Conservation (phyloP, 2,329 filamentous ascomycete species). For the Aspergillus sp. region DNA sequence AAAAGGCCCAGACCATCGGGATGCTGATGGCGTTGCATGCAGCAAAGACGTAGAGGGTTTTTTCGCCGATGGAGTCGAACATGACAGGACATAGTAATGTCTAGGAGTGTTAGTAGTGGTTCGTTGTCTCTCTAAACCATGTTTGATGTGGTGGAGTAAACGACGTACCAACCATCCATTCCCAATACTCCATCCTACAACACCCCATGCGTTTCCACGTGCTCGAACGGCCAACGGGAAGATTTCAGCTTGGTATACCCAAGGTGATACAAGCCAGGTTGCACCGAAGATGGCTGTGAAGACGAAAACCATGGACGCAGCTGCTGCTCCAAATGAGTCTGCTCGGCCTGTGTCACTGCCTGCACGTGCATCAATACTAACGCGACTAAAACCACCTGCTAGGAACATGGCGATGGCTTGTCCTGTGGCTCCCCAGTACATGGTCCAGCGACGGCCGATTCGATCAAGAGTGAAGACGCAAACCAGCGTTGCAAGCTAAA, state of each 20-base stretch:
- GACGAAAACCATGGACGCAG: slow-evolving; percentile 62
- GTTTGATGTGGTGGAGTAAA: not conserved
- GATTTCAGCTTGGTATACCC: slow-evolving; percentile 64
- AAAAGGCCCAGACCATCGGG: slow-evolving; percentile 63
- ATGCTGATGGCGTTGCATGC: slow-evolving; percentile 58
- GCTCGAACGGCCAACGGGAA: slow-evolving; percentile 64
- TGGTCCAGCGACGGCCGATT: slow-evolving; percentile 60
- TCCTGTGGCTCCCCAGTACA: slow-evolving; percentile 59
- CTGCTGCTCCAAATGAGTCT: slow-evolving; percentile 52
- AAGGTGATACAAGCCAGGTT: slow-evolving; percentile 54
- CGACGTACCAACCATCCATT: slow-evolving; percentile 54
- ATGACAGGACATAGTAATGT: slow-evolving; percentile 51
- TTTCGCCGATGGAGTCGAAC: slow-evolving; percentile 57
- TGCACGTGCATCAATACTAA: slow-evolving; percentile 43
- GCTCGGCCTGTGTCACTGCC: slow-evolving; percentile 41
- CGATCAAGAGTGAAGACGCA: slow-evolving; percentile 63
- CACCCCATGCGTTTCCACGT: slow-evolving; percentile 67
- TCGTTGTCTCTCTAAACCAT: not conserved
- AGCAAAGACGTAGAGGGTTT: slow-evolving; percentile 67
- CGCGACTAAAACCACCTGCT: slow-evolving; percentile 54
- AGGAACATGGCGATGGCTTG: slow-evolving; percentile 62
- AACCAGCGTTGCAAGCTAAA: slow-evolving; percentile 55
- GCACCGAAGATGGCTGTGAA: slow-evolving; percentile 59
- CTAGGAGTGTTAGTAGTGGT: slow-evolving; percentile 8
- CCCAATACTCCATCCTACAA: slow-evolving; percentile 67